phyloP scores from a whole-genome alignment of 2,329 filamentous ascomycete genomes.

The Cladophialophora exuberans region DNA sequence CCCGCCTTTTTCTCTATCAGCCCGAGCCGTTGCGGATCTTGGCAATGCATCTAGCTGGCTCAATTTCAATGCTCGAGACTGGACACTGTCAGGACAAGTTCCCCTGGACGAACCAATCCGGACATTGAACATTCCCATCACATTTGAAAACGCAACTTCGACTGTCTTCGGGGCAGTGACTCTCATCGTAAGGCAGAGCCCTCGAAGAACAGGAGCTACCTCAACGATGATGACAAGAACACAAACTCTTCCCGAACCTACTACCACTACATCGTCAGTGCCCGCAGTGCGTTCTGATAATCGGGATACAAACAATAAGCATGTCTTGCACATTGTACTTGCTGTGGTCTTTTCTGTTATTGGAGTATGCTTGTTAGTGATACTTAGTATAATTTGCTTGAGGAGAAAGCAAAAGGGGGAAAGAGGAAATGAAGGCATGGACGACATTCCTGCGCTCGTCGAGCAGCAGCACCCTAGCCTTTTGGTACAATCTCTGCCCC shows the following conservation, averaged over 20 bases:
- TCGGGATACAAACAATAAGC: conserved; percentile 1
- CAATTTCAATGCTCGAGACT: conserved; percentile 11
- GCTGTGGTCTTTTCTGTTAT: conserved; percentile 16
- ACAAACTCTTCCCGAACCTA: conserved; percentile 2
- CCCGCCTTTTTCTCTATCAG: conserved; percentile 6
- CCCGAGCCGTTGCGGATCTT: conserved; percentile 1
- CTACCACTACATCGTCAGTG: conserved; percentile 7
- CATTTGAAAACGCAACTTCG: conserved; percentile 14
- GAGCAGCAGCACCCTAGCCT: background rate
- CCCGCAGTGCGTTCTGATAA: background rate
- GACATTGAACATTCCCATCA: conserved; percentile 13
- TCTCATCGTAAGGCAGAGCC: background rate
- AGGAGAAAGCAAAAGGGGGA: conserved; percentile 9
- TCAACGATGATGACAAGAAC: background rate
- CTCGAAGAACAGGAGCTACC: background rate
- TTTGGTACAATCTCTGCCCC: background rate
- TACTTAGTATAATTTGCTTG: conserved; percentile 12
- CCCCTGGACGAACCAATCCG: conserved; percentile 3
- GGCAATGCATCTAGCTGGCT: conserved; percentile 20
- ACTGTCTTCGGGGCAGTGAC: background rate
- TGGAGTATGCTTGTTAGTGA: conserved; percentile 9
- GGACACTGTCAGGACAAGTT: conserved; percentile 16
- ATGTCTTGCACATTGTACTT: conserved; percentile 16
- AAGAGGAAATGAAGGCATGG: background rate
- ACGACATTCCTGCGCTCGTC: background rate